Evolutionary conservation across 495 filamentous ascomycete species (phyloP).

Genomic region (Hypoxylon cercidicola): DNA sequence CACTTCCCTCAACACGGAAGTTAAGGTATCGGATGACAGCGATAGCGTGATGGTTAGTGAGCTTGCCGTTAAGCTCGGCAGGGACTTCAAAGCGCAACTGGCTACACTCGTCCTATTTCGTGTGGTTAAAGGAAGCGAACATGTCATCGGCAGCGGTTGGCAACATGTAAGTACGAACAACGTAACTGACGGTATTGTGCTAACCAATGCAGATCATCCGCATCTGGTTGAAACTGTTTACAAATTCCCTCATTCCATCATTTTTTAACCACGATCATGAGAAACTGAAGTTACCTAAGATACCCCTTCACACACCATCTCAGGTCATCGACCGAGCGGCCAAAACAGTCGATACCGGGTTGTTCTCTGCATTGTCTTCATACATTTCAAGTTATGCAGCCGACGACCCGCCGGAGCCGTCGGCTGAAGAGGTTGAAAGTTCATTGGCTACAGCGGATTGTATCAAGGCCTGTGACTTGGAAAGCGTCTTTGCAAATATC

Average conservation of each 20-base stretch:
- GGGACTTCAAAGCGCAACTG: conserved; percentile 91
- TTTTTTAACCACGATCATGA: conserved; percentile 78
- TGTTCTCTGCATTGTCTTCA: conserved; percentile 93
- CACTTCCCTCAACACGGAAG: conserved; percentile 92
- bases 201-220: conserved; percentile 72
- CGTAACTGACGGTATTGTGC: conserved; percentile 5
- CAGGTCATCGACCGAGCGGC: conserved; percentile 90
- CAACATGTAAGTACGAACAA: conserved; percentile 69
- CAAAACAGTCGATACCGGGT: conserved; percentile 77
- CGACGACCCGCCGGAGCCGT: conserved; percentile 96
- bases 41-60: conserved; percentile 99
- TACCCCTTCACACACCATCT: conserved; percentile 89
- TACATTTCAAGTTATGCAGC: conserved; percentile 99
- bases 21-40: conserved; percentile 88
- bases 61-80: conserved; percentile 93
- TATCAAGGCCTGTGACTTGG: conserved; percentile 86
- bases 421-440: conserved; percentile 95
- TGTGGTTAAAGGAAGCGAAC: conserved; percentile 85
- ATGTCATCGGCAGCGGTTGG: conserved; percentile 81
- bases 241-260: conserved; percentile 91
- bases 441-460: conserved; percentile 95
- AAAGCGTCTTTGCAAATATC: conserved; percentile 84
- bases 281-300: conserved; percentile 79
- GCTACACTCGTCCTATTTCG: conserved; percentile 94
- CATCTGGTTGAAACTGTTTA: conserved; percentile 94